These are phyloP conservation scores for Mycocentrospora acerina DNA, from an alignment of 2,329 filamentous ascomycete genomes.

Conservation along the genomic window DNA sequence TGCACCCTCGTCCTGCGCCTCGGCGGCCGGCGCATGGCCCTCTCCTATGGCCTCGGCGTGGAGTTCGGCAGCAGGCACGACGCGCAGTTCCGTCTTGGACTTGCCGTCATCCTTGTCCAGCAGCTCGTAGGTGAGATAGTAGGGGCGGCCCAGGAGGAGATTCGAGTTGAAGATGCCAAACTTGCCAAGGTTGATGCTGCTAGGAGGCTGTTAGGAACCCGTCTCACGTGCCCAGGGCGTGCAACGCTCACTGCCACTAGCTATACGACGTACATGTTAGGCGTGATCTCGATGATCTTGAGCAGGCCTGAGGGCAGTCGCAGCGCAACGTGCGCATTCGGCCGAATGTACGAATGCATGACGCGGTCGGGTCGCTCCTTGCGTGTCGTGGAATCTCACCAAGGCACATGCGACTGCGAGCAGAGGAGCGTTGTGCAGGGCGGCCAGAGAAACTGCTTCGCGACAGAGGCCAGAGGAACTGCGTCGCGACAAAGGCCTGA, in stretches of 20 bases:
- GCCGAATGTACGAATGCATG: slow-evolving; percentile 52
- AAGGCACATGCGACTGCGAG: slow-evolving; percentile 11
- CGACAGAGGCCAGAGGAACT: no score
- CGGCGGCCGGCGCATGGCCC: slow-evolving; percentile 45
- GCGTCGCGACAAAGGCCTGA: no score
- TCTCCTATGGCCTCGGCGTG: slow-evolving; percentile 73
- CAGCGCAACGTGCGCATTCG: slow-evolving; percentile 55
- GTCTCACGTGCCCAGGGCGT: slow-evolving; percentile 1
- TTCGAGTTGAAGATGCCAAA: slow-evolving; percentile 90
- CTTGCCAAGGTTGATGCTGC: slow-evolving; percentile 86
- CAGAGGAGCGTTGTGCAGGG: no score
- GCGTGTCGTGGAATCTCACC: slow-evolving; percentile 2
- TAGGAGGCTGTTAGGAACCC: slow-evolving; percentile 42
- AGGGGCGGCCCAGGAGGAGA: slow-evolving; percentile 85
- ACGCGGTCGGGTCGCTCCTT: slow-evolving; percentile 14
- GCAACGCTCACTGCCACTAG: slow-evolving; percentile 36
- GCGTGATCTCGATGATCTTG: slow-evolving; percentile 60
- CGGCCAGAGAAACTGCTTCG: no score
- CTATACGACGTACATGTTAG: slow-evolving; percentile 62
- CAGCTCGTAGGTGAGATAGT: slow-evolving; percentile 88
- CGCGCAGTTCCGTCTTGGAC: slow-evolving; percentile 67
- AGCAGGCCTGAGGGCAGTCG: slow-evolving; percentile 60
- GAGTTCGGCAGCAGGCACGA: slow-evolving; percentile 79
- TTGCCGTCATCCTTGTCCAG: slow-evolving; percentile 67
- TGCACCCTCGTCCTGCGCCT: slow-evolving; percentile 34